Evolutionary conservation across 1,284 basidiomycete genomes (phyloP).

Genomic region (Ceratobasidium theobromae): DNA sequence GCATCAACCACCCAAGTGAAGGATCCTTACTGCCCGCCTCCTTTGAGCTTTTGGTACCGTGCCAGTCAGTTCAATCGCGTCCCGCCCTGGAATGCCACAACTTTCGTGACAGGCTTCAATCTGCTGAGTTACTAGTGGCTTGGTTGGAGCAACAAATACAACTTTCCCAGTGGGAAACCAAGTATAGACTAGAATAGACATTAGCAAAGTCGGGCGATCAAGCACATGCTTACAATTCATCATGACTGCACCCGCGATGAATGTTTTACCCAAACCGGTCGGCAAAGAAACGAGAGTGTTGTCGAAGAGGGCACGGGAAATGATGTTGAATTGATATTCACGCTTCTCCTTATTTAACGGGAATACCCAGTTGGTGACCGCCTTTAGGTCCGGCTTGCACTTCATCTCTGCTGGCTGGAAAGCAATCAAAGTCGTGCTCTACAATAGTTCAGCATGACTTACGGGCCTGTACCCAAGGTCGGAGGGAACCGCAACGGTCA

Average conservation of each 20-base stretch:
- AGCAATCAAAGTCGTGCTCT: background rate
- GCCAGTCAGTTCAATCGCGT: constrained; percentile 89
- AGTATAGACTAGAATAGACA: constrained; percentile 65
- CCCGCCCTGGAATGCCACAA: constrained; percentile 89
- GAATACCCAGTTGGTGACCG: constrained; percentile 87
- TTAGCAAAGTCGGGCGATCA: background rate
- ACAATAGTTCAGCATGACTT: background rate
- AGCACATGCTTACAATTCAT: constrained; percentile 68
- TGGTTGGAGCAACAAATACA: constrained; percentile 94
- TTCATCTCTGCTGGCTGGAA: constrained; percentile 74
- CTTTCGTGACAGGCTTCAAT: constrained; percentile 90
- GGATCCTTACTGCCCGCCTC: constrained; percentile 59
- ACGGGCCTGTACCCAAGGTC: constrained; percentile 7
- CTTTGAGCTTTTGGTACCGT: constrained; percentile 50
- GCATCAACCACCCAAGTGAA: background rate
- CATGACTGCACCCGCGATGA: constrained; percentile 97
- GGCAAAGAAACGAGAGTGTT: constrained; percentile 95
- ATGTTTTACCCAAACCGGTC: constrained; percentile 97
- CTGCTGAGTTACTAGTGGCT: constrained; percentile 94
- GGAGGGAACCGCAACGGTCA: no score
- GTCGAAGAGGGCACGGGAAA: constrained; percentile 82
- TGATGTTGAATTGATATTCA: constrained; percentile 96
- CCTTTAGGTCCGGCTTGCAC: constrained; percentile 69
- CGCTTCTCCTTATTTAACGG: constrained; percentile 87
- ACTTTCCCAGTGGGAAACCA: constrained; percentile 96